Percentiles rank a stretch among this genome's conserved stretches.
Evolutionary conservation across 306 rosid species (phyloP).

Genomic region (Prunus salicina): DNA sequence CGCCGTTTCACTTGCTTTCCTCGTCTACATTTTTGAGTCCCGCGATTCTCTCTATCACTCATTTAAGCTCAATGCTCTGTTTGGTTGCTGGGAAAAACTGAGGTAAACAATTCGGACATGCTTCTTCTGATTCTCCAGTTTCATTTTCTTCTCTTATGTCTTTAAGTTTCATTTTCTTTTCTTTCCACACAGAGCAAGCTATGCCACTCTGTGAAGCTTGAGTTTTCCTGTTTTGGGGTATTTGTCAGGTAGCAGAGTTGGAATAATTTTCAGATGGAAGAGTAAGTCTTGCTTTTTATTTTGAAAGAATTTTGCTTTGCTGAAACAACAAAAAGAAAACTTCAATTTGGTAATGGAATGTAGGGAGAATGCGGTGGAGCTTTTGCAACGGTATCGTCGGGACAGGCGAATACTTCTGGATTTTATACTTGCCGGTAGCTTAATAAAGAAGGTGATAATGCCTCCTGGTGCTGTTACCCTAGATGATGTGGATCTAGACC

Average conservation of each 20-base stretch:
- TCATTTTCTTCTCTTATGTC: not conserved
- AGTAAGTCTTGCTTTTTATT: constrained; percentile 45
- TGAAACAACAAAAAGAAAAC: not conserved
- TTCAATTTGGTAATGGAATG: constrained; percentile 5
- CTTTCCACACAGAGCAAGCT: not conserved
- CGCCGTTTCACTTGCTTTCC: not conserved
- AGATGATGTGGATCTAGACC: constrained; percentile 97
- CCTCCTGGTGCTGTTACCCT: constrained; percentile 98
- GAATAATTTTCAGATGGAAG: constrained; percentile 61
- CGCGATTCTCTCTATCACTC: not conserved
- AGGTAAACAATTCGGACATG: constrained; percentile 2
- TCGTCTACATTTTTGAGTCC: not conserved
- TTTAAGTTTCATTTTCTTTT: not conserved
- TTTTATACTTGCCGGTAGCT: constrained; percentile 84
- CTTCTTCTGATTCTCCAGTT: not conserved
- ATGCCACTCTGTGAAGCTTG: not conserved
- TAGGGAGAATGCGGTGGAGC: constrained; percentile 77
- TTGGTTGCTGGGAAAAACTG: constrained; percentile 9
- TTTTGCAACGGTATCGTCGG: constrained; percentile 81
- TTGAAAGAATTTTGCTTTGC: not conserved
- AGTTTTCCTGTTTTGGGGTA: not conserved
- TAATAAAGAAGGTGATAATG: constrained; percentile 92
- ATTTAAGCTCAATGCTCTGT: not conserved
- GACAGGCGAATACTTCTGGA: constrained; percentile 87
- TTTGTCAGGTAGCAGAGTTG: constrained; percentile 8